phyloP scores from a whole-genome alignment of 352 stramenopile genomes.

The Aphanomyces euteiches region DNA sequence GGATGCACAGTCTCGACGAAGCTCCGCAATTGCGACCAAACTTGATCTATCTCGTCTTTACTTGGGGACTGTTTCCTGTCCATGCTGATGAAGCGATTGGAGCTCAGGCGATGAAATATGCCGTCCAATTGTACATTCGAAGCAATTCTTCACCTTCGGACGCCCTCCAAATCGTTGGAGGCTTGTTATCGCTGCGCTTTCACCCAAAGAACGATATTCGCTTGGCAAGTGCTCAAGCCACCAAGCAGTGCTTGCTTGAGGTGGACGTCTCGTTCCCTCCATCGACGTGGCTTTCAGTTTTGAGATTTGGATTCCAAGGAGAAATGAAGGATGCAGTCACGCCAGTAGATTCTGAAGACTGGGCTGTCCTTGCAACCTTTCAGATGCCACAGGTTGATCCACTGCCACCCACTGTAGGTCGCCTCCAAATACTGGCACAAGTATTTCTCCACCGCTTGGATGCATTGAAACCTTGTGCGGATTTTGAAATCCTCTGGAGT shows the following conservation, averaged over 20 bases:
- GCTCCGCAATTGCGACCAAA: background rate
- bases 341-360: background rate
- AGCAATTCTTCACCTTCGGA: background rate
- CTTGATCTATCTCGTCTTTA: background rate
- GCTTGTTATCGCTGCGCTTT: background rate
- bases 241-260: slow-evolving; percentile 10
- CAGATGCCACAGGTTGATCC: background rate
- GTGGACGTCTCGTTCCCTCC: background rate
- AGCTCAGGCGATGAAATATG: background rate
- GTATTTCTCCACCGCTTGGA: slow-evolving; percentile 23
- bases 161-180: slow-evolving; percentile 10
- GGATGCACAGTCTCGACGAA: slow-evolving; percentile 3
- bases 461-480: background rate
- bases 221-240: no score
- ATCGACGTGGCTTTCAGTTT: slow-evolving; percentile 2
- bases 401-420: background rate
- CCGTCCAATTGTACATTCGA: background rate
- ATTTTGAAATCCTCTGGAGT: slow-evolving; percentile 1
- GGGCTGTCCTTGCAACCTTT: background rate
- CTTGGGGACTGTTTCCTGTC: background rate
- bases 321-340: background rate
- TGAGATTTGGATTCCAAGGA: background rate
- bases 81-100: background rate
- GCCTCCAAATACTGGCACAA: slow-evolving; percentile 9
- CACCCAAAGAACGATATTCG: slow-evolving; percentile 3